Evolutionary conservation across 768 basidiomycete species (phyloP).

Genomic region (Russula virescens): DNA sequence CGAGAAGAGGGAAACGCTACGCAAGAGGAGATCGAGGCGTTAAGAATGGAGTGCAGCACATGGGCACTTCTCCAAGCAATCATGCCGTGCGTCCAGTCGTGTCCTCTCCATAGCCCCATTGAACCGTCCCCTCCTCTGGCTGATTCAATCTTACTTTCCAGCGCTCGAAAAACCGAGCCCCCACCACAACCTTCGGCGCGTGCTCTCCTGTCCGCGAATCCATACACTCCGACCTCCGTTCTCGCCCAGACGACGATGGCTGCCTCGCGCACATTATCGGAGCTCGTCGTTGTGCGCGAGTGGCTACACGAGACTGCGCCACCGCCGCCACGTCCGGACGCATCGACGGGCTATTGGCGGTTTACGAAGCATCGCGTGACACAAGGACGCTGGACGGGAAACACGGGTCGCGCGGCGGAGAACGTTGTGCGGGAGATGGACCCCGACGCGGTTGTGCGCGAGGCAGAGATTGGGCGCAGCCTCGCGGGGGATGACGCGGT

Average conservation of each 20-base stretch:
- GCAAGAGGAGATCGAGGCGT: constrained; percentile 51
- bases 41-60: constrained; percentile 72
- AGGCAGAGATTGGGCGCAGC: constrained; percentile 28
- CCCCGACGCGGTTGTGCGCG: constrained; percentile 56
- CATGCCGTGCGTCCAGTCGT: constrained; percentile 52
- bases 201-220: constrained; percentile 59
- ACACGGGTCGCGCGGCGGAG: constrained; percentile 12
- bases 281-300: constrained; percentile 78
- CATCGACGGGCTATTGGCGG: constrained; percentile 21
- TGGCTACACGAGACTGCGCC: constrained; percentile 79
- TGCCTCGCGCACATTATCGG: constrained; percentile 59
- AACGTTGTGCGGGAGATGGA: constrained; percentile 31
- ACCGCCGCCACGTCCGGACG: constrained; percentile 17
- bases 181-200: constrained; percentile 44
- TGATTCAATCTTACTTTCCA: constrained; percentile 26
- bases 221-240: constrained; percentile 73
- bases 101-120: background rate
- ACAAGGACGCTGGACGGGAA: constrained; percentile 35
- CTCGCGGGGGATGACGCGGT: constrained; percentile 78
- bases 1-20: constrained; percentile 41
- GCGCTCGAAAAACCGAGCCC: constrained; percentile 65
- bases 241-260: constrained; percentile 71
- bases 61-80: constrained; percentile 78
- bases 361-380: constrained; percentile 19
- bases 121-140: too few species aligned